phyloP scores from a whole-genome alignment of 1,284 basidiomycete species.

The Chalciporus sp. region DNA sequence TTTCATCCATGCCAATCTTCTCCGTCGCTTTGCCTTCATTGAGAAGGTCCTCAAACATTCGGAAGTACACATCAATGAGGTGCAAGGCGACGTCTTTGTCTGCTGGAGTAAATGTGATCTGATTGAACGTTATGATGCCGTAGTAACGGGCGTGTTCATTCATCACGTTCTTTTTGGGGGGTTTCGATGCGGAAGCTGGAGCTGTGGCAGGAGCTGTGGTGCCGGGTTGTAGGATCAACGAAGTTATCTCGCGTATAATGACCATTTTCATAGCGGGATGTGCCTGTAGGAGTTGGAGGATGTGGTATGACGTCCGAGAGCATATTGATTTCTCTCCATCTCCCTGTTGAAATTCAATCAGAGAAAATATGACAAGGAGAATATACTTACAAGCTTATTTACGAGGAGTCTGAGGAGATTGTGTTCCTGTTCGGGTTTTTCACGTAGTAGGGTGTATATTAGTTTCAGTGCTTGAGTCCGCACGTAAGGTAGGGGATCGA shows the following conservation, averaged over 20 bases:
- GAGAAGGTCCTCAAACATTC: constrained; percentile 89
- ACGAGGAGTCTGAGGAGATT: constrained; percentile 91
- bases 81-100: constrained; percentile 82
- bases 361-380: neutral
- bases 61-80: constrained; percentile 92
- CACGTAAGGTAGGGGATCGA: constrained; percentile 89
- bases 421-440: constrained; percentile 97
- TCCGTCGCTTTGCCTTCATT: constrained; percentile 51
- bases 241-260: constrained; percentile 85
- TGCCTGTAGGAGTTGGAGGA: constrained; percentile 86
- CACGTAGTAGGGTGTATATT: constrained; percentile 80
- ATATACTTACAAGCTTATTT: constrained; percentile 83
- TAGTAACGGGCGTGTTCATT: constrained; percentile 86
- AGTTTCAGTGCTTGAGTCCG: constrained; percentile 79
- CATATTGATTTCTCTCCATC: constrained; percentile 90
- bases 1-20: constrained; percentile 36
- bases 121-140: constrained; percentile 91
- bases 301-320: constrained; percentile 87
- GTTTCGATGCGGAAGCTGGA: constrained; percentile 29
- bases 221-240: constrained; percentile 71
- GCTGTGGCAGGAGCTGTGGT: constrained; percentile 46
- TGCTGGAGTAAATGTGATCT: constrained; percentile 77
- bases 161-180: constrained; percentile 37
- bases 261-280: constrained; percentile 96
- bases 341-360: constrained; percentile 51